Evolutionary conservation across 78 protist species (phyloP).

Genomic region (Cavenderia fasciculata): DNA sequence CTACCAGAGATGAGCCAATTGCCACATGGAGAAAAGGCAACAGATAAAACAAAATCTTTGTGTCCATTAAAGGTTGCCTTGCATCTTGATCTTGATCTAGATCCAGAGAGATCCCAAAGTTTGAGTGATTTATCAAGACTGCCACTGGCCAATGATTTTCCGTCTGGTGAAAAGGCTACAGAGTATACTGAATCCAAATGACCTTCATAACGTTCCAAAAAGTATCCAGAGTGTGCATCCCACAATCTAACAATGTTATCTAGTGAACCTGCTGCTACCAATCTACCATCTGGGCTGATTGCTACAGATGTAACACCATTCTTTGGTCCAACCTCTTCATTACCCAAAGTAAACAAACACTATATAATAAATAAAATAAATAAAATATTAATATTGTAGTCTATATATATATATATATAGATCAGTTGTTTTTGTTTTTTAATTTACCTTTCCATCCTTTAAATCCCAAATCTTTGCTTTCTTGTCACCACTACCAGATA

Average conservation of each 20-base stretch:
- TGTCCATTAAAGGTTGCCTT: conserved; percentile 85
- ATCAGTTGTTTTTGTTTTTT: background rate
- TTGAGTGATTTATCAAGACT: conserved; percentile 87
- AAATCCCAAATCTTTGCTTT: conserved; percentile 90
- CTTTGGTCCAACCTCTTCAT: conserved; percentile 91
- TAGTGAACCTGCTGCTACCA: conserved; percentile 91
- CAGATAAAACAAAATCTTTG: conserved; percentile 91
- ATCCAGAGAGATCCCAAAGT: conserved; percentile 88
- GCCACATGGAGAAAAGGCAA: conserved; percentile 89
- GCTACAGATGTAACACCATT: conserved; percentile 95
- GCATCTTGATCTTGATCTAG: conserved; percentile 75
- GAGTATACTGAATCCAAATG: conserved; percentile 91
- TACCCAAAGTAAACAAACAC: conserved; percentile 83
- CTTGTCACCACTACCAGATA: conserved; percentile 92
- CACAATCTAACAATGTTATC: conserved; percentile 90
- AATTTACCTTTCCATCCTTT: conserved; percentile 60
- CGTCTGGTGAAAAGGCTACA: conserved; percentile 92
- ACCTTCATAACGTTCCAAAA: conserved; percentile 89
- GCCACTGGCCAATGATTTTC: conserved; percentile 88
- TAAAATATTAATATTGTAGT: too few species aligned
- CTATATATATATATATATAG: too few species aligned
- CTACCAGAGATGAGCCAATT: conserved; percentile 90
- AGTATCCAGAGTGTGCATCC: conserved; percentile 88
- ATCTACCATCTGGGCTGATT: conserved; percentile 80
- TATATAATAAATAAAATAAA: too few species aligned